Evolutionary conservation across 2,329 filamentous ascomycete species (phyloP), one percentile per base, ranked within the genome.

Genomic region (Camillea tinctor): DNA sequence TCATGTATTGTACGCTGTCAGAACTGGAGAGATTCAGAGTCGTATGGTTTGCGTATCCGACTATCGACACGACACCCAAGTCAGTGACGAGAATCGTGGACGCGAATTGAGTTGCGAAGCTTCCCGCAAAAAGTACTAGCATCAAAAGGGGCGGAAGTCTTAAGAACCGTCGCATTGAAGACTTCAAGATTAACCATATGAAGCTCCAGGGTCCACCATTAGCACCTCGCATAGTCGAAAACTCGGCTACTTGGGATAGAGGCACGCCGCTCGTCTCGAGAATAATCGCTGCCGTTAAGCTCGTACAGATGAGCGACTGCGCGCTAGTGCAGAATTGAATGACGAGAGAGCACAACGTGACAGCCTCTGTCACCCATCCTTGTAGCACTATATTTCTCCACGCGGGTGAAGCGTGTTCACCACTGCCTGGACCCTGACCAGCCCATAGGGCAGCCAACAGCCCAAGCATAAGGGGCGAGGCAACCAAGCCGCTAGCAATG

Each of bases 161-260:
- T 15, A 58, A 53, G 15, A 60, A 57, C 9, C 50, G 57, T 50
- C 59, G 51, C 30, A 55, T n/a, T 19, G 60, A 57, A 1, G 63
- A 61, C 19, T 62, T 59, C 21, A 61, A 53, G 8, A 64, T 55
- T 0, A 70, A 55, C 55, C 59, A 68, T 4, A 63, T 58, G 13
- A 69, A 50, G 15, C 66, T 57, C 44, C 68, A 54, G 0, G 66
- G 66, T 1, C 67, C 67, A 24, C 66, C 65, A 55, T 69, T 69
- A 7, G 56, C 51, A 21, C 57, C 60, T 40, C 68, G 63, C 44
- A 68, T 64, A 20, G 66, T 60, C 6, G 66, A 68, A 8, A 70
- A 55, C 53, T 70, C 64, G 23, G 67, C 66, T 3, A 64, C 62
- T 5, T 62, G 62, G 1, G 61, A 67, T 17, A 69, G 55, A 2